Conservation (phyloP, 2,329 filamentous ascomycete species). For the Lachnellula suecica region DNA sequence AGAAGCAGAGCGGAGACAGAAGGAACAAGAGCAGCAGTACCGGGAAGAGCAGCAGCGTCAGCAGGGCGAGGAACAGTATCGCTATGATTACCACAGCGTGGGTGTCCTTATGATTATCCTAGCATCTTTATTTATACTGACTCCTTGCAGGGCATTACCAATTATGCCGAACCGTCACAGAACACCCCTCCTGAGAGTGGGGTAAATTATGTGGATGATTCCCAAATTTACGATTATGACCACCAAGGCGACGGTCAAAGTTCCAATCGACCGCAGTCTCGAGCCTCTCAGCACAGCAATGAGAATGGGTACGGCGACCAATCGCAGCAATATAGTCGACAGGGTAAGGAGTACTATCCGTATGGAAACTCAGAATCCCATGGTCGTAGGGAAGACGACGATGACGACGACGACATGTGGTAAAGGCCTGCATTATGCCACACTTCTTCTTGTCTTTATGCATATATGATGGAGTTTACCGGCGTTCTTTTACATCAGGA, state of each 20-base stretch:
- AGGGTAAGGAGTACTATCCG: conserved; percentile 31
- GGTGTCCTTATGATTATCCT: conserved; percentile 3
- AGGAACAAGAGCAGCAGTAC: conserved; percentile 37
- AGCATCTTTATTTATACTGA: conserved; percentile 14
- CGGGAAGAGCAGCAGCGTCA: conserved; percentile 31
- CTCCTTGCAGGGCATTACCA: conserved; percentile 30
- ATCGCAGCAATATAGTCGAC: conserved; percentile 25
- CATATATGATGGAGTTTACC: conserved; percentile 35
- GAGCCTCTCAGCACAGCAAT: conserved; percentile 31
- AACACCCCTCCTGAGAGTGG: conserved; percentile 34
- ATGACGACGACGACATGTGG: conserved; percentile 35
- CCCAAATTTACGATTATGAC: conserved; percentile 51
- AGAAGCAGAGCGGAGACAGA: conserved; percentile 52
- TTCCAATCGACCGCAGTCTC: conserved; percentile 32
- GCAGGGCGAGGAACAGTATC: conserved; percentile 34
- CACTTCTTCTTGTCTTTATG: conserved; percentile 21
- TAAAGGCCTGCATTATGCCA: conserved; percentile 21
- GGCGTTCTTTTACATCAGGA: conserved; percentile 27
- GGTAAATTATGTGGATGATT: conserved; percentile 45
- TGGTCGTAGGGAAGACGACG: conserved; percentile 22
- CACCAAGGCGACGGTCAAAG: conserved; percentile 37
- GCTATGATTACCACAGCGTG: conserved; percentile 37
- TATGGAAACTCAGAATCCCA: conserved; percentile 24
- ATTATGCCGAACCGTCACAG: conserved; percentile 34
- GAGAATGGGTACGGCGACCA: conserved; percentile 32